Percentiles rank a stretch among this genome's conserved stretches.
These are phyloP conservation scores for Daldinia sp. DNA, from an alignment of 2,329 filamentous ascomycete species.

Conservation along the genomic window DNA sequence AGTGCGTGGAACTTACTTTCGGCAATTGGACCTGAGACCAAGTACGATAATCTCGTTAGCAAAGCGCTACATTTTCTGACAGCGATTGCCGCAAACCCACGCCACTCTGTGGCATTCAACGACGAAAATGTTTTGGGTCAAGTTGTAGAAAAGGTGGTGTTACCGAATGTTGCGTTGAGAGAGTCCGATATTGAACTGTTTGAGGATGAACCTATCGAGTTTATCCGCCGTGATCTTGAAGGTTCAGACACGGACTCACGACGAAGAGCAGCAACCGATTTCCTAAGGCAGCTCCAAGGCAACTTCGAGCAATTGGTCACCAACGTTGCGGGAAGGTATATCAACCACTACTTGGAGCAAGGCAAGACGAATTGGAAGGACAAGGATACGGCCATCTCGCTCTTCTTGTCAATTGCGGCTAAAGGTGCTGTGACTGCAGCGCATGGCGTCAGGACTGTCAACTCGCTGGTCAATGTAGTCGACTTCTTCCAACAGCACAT, in stretches of 20 bases:
- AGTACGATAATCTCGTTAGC: constrained; percentile 95
- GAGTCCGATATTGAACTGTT: constrained; percentile 97
- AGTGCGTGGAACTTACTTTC: constrained; percentile 94
- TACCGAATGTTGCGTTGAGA: constrained; percentile 91
- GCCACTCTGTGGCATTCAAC: constrained; percentile 88
- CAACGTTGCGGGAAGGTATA: constrained; percentile 86
- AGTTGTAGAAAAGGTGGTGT: constrained; percentile 94
- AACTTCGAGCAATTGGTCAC: constrained; percentile 90
- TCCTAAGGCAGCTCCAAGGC: constrained; percentile 87
- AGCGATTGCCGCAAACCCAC: constrained; percentile 80
- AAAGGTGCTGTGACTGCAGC: constrained; percentile 89
- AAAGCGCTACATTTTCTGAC: constrained; percentile 95
- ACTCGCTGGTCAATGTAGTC: constrained; percentile 87
- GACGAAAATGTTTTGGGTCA: constrained; percentile 81
- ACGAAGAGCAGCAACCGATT: constrained; percentile 92
- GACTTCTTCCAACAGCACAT: constrained; percentile 96
- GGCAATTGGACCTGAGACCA: constrained; percentile 85
- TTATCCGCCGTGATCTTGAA: constrained; percentile 93
- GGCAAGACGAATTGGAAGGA: constrained; percentile 90
- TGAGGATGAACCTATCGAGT: constrained; percentile 98
- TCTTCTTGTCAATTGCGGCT: constrained; percentile 93
- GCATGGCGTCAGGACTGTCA: constrained; percentile 91
- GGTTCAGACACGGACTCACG: constrained; percentile 96
- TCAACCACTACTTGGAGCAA: constrained; percentile 86
- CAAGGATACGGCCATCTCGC: constrained; percentile 97